These are phyloP conservation scores for Populus simonii DNA, from an alignment of 345 rosid genomes.

Conservation along the genomic window DNA sequence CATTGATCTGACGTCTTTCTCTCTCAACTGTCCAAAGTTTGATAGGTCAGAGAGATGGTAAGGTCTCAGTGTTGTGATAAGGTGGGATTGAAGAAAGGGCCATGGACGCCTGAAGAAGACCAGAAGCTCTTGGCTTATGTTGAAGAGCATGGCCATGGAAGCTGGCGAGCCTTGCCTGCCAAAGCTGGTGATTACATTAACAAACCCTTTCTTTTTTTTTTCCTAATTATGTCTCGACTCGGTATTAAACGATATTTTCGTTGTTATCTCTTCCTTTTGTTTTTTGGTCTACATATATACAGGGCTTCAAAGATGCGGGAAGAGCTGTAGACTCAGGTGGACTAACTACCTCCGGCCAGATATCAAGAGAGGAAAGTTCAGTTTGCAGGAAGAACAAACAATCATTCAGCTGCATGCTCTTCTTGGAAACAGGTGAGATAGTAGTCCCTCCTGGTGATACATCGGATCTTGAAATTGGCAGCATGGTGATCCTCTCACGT, in stretches of 20 bases:
- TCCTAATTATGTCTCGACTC: neutral
- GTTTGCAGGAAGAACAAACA: slow-evolving; percentile 10
- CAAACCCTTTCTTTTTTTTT: neutral
- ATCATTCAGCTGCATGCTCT: slow-evolving; percentile 19
- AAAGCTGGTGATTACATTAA: slow-evolving; percentile 2
- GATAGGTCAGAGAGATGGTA: neutral
- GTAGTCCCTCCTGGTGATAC: neutral
- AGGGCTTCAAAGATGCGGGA: slow-evolving; percentile 18
- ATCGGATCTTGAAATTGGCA: neutral
- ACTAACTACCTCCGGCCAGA: slow-evolving; percentile 14
- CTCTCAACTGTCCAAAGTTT: neutral
- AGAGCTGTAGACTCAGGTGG: slow-evolving; percentile 19
- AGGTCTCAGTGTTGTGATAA: neutral
- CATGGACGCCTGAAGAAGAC: slow-evolving; percentile 18
- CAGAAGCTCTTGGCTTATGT: slow-evolving; percentile 13
- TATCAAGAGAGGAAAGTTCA: slow-evolving; percentile 19
- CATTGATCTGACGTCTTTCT: neutral
- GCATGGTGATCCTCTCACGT: neutral
- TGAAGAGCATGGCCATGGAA: slow-evolving; percentile 13
- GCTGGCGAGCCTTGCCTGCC: slow-evolving; percentile 11
- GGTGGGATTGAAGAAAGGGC: slow-evolving; percentile 15
- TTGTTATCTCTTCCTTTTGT: neutral
- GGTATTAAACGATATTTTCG: neutral
- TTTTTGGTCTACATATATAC: neutral
- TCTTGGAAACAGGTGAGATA: slow-evolving; percentile 15